Evolutionary conservation across 768 basidiomycete genomes (phyloP).

Genomic region (Terana coerulea): DNA sequence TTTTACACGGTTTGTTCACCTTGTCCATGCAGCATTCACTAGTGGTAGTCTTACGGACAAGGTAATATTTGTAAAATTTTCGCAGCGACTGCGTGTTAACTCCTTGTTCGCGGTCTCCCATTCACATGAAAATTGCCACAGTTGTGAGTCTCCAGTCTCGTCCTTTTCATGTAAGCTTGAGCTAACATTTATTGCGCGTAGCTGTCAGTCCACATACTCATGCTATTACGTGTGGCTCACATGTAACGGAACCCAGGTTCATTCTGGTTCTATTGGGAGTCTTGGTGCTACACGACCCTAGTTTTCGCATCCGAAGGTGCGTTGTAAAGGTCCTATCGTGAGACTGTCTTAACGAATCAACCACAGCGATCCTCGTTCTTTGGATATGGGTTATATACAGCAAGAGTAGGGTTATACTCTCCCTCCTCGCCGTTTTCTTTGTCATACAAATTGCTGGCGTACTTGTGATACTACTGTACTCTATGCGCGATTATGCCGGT

Average conservation of each 20-base stretch:
- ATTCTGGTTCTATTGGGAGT: conserved; percentile 29
- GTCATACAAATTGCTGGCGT: conserved; percentile 16
- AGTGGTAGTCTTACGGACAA: background rate
- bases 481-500: conserved; percentile 17
- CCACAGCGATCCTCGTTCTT: conserved; percentile 26
- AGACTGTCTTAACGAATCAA: background rate
- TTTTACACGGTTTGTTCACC: background rate
- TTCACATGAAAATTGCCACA: background rate
- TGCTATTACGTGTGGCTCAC: background rate
- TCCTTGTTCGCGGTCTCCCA: background rate
- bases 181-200: background rate
- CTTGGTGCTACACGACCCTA: conserved; percentile 22
- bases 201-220: background rate
- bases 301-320: conserved; percentile 18
- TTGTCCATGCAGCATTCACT: conserved; percentile 10
- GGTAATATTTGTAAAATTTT: background rate
- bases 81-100: too few relatives aligned
- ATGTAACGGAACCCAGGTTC: conserved; percentile 10
- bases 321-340: background rate
- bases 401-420: conserved; percentile 19
- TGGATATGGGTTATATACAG: conserved; percentile 31
- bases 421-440: conserved; percentile 16
- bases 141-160: background rate
- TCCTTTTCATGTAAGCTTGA: background rate
- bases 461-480: conserved; percentile 19